Evolutionary conservation across 1,284 basidiomycete species (phyloP).

Genomic region (Kalmanozyma brasiliensis): DNA sequence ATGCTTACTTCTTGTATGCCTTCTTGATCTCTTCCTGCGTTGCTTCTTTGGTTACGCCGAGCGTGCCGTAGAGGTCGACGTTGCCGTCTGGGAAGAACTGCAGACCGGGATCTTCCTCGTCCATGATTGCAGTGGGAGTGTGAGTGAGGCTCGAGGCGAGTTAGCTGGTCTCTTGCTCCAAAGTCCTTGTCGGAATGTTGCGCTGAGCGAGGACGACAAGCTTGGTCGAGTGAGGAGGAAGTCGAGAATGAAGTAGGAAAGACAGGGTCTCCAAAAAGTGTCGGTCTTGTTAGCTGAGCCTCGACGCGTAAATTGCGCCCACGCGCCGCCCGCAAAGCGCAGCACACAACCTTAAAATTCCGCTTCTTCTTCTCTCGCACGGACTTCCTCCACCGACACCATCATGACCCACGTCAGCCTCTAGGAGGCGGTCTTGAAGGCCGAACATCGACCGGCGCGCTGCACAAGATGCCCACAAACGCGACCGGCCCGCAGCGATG

Average conservation of each 20-base stretch:
- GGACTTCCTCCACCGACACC: slow-evolving; percentile 6
- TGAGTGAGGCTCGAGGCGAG: too few relatives aligned
- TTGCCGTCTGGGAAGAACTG: slow-evolving; percentile 65
- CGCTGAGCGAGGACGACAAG: neutral
- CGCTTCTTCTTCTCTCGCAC: slow-evolving; percentile 12
- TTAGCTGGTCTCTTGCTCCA: neutral
- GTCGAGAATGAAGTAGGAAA: neutral
- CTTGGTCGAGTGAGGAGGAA: neutral
- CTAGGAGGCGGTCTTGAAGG: too few relatives aligned
- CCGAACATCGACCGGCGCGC: too few relatives aligned
- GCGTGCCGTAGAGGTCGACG: slow-evolving; percentile 64
- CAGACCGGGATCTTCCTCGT: slow-evolving; percentile 61
- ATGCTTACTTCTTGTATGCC: slow-evolving; percentile 63
- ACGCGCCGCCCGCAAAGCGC: neutral
- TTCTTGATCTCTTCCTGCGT: slow-evolving; percentile 59
- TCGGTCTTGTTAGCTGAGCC: slow-evolving; percentile 9
- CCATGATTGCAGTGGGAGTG: slow-evolving; percentile 28
- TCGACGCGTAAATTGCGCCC: slow-evolving; percentile 44
- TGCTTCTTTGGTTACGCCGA: slow-evolving; percentile 51
- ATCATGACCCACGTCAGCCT: neutral
- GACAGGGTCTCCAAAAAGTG: slow-evolving; percentile 6
- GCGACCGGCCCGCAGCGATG: neutral
- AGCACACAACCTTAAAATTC: slow-evolving; percentile 3
- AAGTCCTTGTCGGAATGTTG: neutral
- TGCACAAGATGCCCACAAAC: neutral